Evolutionary conservation across 192 early-diverging fungal genomes (phyloP), one percentile per base, ranked within the genome.

Genomic region (Radiomyces spectabilis): DNA sequence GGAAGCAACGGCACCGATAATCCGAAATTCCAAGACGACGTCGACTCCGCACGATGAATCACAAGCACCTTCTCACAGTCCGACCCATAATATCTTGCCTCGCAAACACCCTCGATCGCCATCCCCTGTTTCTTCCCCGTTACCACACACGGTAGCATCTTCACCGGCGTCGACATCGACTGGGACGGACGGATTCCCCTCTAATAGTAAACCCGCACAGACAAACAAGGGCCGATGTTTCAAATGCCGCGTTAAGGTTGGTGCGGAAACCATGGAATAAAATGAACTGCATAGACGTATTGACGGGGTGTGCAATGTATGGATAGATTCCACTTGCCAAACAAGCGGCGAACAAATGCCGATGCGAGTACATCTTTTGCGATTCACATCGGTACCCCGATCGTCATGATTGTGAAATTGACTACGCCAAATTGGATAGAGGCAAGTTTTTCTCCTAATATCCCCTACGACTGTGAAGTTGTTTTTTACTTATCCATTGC

Each of bases 351-450:
- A 90, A 87, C 73, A 85, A 79, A 55, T 90, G 87, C 61, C 74
- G 85, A 41, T 90, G 87, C 66, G 76, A 80, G 48, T 84, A 82
- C 50, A 74, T 86, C 19, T 90, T 82, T 57, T 90, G 87, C 61
- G 85, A 87, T 42, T 61, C 75, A 16, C 87, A 90, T 69, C 82
- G 80, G 59, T 77, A 73, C 37, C 78, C 83, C 6, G 74, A 85
- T 57, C 76, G 81, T 49, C 87, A 90, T 60, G 74, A 85, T 49
- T 90, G 87, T 66, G 83, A 85, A 61, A 84, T 90, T 74, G 85
- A 90, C 72, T 82, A 81, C 75, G 81, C 79, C 57, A 72, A 78
- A 32, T 67, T 77, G 65, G 87, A 82, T 63, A 80, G 83, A 68
- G 68, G 68, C 64, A 64, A 27, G 13, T 48, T 33, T 27, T 10